A percentile compares a stretch with the other conserved stretches of the same genome.
phyloP scores from a whole-genome alignment of 257 asterid species.

The Solanum rostratum region DNA sequence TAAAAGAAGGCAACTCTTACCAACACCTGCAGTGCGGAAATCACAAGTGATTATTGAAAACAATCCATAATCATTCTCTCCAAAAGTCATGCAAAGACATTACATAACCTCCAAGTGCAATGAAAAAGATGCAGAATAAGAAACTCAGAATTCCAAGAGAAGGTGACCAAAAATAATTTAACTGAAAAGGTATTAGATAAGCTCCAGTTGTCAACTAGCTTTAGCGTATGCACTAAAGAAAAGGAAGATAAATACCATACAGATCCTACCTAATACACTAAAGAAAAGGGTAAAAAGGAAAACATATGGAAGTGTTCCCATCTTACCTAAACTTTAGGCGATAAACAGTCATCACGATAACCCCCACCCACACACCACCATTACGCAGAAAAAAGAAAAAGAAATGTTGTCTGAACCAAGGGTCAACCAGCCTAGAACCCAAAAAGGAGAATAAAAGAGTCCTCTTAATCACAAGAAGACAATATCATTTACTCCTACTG shows the following conservation, averaged over 20 bases:
- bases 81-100: background rate
- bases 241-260: background rate
- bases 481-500: background rate
- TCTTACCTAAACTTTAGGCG: background rate
- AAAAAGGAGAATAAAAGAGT: background rate
- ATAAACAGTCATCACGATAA: background rate
- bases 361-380: background rate
- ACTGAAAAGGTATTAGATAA: background rate
- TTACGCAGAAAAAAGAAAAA: background rate
- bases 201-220: background rate
- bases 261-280: background rate
- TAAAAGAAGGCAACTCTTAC: conserved; percentile 35
- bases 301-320: background rate
- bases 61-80: background rate
- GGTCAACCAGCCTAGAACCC: background rate
- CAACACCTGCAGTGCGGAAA: conserved; percentile 15
- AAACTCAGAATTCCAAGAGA: background rate
- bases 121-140: background rate
- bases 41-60: background rate
- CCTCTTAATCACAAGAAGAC: background rate
- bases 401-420: background rate
- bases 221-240: background rate
- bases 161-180: background rate
- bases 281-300: background rate
- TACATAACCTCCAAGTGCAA: background rate